Evolutionary conservation across 2,329 filamentous ascomycete species (phyloP), one percentile per base, ranked within the genome.

Genomic region (Escovopsis sp.): DNA sequence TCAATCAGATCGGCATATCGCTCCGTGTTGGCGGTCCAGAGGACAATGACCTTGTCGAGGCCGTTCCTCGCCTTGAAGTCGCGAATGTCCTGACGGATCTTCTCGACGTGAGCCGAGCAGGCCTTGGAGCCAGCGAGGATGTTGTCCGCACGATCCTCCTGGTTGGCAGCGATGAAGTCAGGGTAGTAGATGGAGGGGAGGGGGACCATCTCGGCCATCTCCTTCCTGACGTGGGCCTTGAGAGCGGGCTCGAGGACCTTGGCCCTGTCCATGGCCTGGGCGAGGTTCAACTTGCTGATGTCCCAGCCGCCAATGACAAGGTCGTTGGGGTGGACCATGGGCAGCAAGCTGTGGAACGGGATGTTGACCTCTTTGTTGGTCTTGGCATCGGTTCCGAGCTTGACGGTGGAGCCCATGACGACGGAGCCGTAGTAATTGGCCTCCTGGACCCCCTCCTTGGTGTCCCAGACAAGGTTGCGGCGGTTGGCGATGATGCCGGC

Each of bases 21-120:
- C 69, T 98, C 91, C 11, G 91, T 98, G 72, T 98, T 98, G 65
- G 91, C 91, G 45, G 91, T 96, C 91, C 91, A 98, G 65, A 91
- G 83, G 47, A 98, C 81, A 57, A 98, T 86, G 58, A 98, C 82
- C 71, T 93, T 95, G 71, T 96, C 89, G 30, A 98, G 77, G 45
- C 63, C 68, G 60, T 96, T 84, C 54, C 74, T 67, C 47, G 77
- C 67, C 73, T 96, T 96, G 77, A 98, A 98, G 49, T 93, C 78
- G 50, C 84, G 84, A 55, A 98, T 95, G 57, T 98, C 88, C 62
- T 84, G 74, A 57, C 88, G 87, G 56, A 98, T 81, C 61, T 89
- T 76, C 68, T 96, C 87, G 38, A 98, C 85, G 58, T 98, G 91
- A 43, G 78, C 86, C 65, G 69, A 79, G 61, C 71, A 86, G 49